Evolutionary conservation across 306 rosid species (phyloP).

Genomic region (Cicer bijugum): DNA sequence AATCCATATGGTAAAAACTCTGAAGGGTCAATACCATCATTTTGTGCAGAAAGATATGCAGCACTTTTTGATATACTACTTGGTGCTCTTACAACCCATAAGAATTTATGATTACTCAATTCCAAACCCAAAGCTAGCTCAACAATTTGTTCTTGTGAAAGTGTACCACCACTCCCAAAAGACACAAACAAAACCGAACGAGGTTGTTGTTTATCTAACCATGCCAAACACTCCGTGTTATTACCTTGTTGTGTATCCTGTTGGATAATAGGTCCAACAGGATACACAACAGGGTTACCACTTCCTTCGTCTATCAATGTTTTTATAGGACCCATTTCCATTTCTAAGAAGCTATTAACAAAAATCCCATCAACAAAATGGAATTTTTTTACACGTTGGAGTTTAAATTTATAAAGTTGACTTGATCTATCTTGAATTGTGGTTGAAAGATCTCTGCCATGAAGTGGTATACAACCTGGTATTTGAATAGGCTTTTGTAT

Average conservation of each 20-base stretch:
- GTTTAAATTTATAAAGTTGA: background rate
- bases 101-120: slow-evolving; percentile 17
- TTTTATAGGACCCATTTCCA: slow-evolving; percentile 32
- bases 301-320: slow-evolving; percentile 10
- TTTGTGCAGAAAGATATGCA: background rate
- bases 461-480: slow-evolving; percentile 41
- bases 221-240: slow-evolving; percentile 11
- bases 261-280: slow-evolving; percentile 36
- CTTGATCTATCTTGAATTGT: slow-evolving; percentile 2
- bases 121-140: slow-evolving; percentile 34
- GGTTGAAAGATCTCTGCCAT: background rate
- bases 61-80: slow-evolving; percentile 10
- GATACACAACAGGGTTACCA: background rate
- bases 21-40: background rate
- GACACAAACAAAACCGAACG: slow-evolving; percentile 48
- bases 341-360: slow-evolving; percentile 34
- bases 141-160: slow-evolving; percentile 5
- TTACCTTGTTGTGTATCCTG: background rate
- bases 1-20: slow-evolving; percentile 27
- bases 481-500: background rate
- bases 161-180: slow-evolving; percentile 46
- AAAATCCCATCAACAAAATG: slow-evolving; percentile 28
- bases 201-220: slow-evolving; percentile 44
- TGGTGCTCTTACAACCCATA: slow-evolving; percentile 33
- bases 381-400: background rate